A percentile compares a stretch with the other conserved stretches of the same genome.
Conservation (phyloP, 2,329 filamentous ascomycete genomes). For the Biscogniauxia marginata region DNA sequence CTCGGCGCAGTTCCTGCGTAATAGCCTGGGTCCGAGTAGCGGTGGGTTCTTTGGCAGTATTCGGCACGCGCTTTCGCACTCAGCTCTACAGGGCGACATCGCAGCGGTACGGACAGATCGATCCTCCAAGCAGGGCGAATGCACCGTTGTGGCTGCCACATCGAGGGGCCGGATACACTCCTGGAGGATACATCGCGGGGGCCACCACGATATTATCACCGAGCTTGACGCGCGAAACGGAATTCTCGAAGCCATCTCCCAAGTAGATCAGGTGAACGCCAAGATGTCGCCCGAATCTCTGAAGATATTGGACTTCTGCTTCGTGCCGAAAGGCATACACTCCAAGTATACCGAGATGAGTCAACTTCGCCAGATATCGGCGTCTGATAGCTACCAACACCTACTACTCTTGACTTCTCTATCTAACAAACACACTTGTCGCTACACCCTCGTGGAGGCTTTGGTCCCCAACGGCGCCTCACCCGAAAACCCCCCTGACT, state of each 20-base stretch:
- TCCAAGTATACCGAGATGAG: conserved; percentile 50
- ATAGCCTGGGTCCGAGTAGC: conserved; percentile 52
- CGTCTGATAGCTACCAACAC: conserved; percentile 54
- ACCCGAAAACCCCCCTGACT: conserved; percentile 37
- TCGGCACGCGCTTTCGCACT: conserved; percentile 69
- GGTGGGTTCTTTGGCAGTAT: conserved; percentile 79
- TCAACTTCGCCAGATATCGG: conserved; percentile 49
- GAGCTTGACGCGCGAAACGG: conserved; percentile 69
- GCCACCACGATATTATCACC: conserved; percentile 71
- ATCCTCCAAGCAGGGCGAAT: conserved; percentile 73
- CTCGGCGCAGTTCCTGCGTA: conserved; percentile 72
- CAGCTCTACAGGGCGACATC: conserved; percentile 72
- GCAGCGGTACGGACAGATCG: conserved; percentile 75
- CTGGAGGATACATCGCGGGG: conserved; percentile 88
- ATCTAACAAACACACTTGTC: conserved; percentile 49
- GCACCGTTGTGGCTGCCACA: conserved; percentile 78
- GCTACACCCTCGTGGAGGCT: conserved; percentile 76
- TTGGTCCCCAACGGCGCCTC: conserved; percentile 52
- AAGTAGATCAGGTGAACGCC: conserved; percentile 48
- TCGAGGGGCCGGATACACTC: conserved; percentile 74
- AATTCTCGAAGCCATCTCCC: conserved; percentile 61
- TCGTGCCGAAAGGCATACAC: conserved; percentile 56
- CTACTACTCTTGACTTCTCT: conserved; percentile 62
- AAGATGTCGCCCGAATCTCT: conserved; percentile 58
- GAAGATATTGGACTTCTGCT: conserved; percentile 77